Percentiles rank a stretch among this genome's conserved stretches.
Conservation (phyloP, 345 rosid species). For the Eutrema heterophyllum region DNA sequence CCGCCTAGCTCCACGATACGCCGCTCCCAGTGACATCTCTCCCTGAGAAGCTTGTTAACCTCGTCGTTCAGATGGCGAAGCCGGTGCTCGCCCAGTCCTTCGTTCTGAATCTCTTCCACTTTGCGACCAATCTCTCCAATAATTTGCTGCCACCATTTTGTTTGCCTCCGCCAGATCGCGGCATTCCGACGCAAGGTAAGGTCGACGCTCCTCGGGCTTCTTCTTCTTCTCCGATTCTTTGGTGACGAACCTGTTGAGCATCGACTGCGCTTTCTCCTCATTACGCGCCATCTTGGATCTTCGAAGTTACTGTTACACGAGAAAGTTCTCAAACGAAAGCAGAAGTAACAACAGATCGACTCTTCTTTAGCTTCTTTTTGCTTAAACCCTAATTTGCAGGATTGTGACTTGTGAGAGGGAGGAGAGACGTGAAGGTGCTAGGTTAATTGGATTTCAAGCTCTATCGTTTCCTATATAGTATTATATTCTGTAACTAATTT, state of each 20-base stretch:
- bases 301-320: slow-evolving; percentile 9
- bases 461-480: background rate
- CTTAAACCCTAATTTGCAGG: slow-evolving; percentile 28
- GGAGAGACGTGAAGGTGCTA: background rate
- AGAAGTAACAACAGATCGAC: background rate
- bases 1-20: slow-evolving; percentile 91
- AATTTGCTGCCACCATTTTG: slow-evolving; percentile 89
- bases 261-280: slow-evolving; percentile 96
- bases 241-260: slow-evolving; percentile 83
- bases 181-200: slow-evolving; percentile 88
- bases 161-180: slow-evolving; percentile 87
- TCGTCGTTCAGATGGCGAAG: slow-evolving; percentile 90
- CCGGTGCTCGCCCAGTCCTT: slow-evolving; percentile 88
- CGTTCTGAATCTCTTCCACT: slow-evolving; percentile 93
- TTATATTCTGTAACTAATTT: background rate
- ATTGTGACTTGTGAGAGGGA: background rate
- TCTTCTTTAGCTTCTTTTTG: background rate
- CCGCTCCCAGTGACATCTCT: slow-evolving; percentile 84
- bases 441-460: background rate
- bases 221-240: slow-evolving; percentile 81
- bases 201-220: slow-evolving; percentile 91
- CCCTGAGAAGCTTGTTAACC: slow-evolving; percentile 87
- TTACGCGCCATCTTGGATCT: slow-evolving; percentile 74
- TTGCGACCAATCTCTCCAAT: slow-evolving; percentile 85
- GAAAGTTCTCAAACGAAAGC: background rate